Percentiles rank a stretch among this genome's conserved stretches.
Evolutionary conservation across 805 yeast genomes (phyloP).

Genomic region (Hagleromyces aurorensis): DNA sequence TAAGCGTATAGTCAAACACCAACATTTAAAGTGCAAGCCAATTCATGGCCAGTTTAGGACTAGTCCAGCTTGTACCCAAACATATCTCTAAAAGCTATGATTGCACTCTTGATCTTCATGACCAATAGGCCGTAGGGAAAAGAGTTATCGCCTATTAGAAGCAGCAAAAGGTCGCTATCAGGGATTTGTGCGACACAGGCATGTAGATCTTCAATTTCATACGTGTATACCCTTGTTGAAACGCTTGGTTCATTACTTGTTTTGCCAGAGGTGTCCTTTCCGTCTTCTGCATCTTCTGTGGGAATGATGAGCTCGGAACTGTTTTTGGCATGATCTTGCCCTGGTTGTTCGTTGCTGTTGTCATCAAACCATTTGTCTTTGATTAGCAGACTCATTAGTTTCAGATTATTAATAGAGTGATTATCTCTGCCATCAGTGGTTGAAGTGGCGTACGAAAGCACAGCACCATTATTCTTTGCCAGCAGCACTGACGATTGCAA

Average conservation of each 20-base stretch:
- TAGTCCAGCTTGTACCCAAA: conserved; percentile 23
- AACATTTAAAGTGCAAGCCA: too few relatives aligned
- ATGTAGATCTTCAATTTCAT: conserved; percentile 29
- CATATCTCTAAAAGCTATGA: conserved; percentile 18
- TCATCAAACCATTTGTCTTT: conserved; percentile 31
- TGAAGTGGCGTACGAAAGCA: conserved; percentile 22
- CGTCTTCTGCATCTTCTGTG: conserved; percentile 1
- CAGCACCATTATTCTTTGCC: conserved; percentile 24
- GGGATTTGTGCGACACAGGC: conserved; percentile 26
- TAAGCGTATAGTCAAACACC: too few relatives aligned
- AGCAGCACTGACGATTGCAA: conserved; percentile 23
- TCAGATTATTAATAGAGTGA: conserved; percentile 21
- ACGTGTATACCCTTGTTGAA: conserved; percentile 23
- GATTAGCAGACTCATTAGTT: conserved; percentile 28
- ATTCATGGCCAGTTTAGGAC: background rate
- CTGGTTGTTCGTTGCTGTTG: conserved; percentile 12
- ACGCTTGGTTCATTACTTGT: conserved; percentile 2
- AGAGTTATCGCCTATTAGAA: conserved; percentile 19
- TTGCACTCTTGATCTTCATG: conserved; percentile 22
- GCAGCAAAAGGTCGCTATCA: conserved; percentile 22
- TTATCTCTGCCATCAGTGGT: conserved; percentile 5
- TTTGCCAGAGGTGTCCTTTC: background rate
- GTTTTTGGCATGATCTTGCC: conserved; percentile 3
- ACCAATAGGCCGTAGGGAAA: conserved; percentile 29
- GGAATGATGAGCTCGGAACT: conserved; percentile 12